phyloP scores from a whole-genome alignment of 2,329 filamentous ascomycete genomes.

The Fusarium nygamai region DNA sequence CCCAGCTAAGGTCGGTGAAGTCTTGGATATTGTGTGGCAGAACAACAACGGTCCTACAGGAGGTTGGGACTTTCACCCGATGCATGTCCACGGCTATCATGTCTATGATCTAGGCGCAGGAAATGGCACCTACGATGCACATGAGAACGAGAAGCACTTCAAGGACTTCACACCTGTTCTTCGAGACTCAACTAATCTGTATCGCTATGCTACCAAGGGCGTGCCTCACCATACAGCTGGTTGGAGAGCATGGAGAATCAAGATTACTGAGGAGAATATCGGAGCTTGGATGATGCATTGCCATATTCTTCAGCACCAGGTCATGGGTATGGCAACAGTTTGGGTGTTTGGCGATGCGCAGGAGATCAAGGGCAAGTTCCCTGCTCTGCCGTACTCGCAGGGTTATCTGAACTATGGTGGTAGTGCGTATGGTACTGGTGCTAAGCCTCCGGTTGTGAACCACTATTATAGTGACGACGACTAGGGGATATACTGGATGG shows the following conservation, averaged over 20 bases:
- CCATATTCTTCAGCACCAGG: conserved; percentile 66
- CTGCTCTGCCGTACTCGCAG: conserved; percentile 46
- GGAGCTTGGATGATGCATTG: conserved; percentile 73
- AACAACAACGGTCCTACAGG: conserved; percentile 51
- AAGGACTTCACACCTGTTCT: conserved; percentile 22
- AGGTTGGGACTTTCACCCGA: conserved; percentile 32
- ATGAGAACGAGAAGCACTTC: conserved; percentile 11
- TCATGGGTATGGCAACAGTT: conserved; percentile 58
- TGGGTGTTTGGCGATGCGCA: conserved; percentile 42
- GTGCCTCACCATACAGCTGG: conserved; percentile 55
- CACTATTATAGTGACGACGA: conserved; percentile 6
- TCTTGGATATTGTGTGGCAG: conserved; percentile 62
- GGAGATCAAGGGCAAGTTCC: conserved; percentile 28
- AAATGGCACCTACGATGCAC: conserved; percentile 22
- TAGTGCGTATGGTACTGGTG: conserved; percentile 55
- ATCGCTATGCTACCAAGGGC: conserved; percentile 59
- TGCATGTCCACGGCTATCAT: conserved; percentile 29
- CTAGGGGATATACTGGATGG: neutral
- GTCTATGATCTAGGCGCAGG: conserved; percentile 17
- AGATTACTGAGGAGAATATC: conserved; percentile 53
- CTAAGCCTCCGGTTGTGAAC: conserved; percentile 3
- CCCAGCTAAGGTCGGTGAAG: conserved; percentile 65
- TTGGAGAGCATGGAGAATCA: conserved; percentile 70
- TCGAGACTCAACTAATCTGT: conserved; percentile 54
- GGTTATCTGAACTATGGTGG: conserved; percentile 58